A percentile compares a stretch with the other conserved stretches of the same genome.
Conservation (phyloP, 306 rosid species). For the Ammopiptanthus mongolicus region DNA sequence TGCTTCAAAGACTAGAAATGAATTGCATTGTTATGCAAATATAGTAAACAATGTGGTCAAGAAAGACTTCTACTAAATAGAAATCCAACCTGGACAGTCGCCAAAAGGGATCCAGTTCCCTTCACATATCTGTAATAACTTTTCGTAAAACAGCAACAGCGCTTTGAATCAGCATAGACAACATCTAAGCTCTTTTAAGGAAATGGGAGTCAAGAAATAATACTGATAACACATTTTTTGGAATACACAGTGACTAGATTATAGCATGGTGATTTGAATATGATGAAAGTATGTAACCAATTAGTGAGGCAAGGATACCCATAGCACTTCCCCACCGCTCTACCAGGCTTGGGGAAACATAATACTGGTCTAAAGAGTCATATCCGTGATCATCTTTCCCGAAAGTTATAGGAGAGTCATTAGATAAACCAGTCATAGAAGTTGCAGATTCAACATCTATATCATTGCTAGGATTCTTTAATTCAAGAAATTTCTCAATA, state of each 20-base stretch:
- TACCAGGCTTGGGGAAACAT: slow-evolving; percentile 68
- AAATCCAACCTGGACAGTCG: slow-evolving; percentile 63
- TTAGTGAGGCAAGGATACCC: slow-evolving; percentile 78
- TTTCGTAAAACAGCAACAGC: slow-evolving; percentile 95
- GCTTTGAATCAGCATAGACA: slow-evolving; percentile 81
- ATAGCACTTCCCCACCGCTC: slow-evolving; percentile 98
- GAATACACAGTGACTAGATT: background rate
- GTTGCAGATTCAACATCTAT: slow-evolving; percentile 20
- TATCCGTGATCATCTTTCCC: slow-evolving; percentile 25
- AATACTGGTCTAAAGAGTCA: slow-evolving; percentile 48
- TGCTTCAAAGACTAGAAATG: background rate
- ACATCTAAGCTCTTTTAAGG: slow-evolving; percentile 62
- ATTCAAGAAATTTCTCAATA: slow-evolving; percentile 64
- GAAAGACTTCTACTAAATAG: background rate
- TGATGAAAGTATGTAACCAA: background rate
- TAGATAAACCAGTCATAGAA: slow-evolving; percentile 20
- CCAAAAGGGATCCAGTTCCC: slow-evolving; percentile 94
- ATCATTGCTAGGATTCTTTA: slow-evolving; percentile 32
- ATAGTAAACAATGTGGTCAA: background rate
- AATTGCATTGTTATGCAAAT: background rate
- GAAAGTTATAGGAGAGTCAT: slow-evolving; percentile 16
- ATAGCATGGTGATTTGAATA: background rate
- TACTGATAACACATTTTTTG: background rate
- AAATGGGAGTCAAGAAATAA: slow-evolving; percentile 12
- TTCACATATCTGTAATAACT: slow-evolving; percentile 89